Evolutionary conservation across 352 stramenopile species (phyloP).

Genomic region (Phytophthora hibernalis): DNA sequence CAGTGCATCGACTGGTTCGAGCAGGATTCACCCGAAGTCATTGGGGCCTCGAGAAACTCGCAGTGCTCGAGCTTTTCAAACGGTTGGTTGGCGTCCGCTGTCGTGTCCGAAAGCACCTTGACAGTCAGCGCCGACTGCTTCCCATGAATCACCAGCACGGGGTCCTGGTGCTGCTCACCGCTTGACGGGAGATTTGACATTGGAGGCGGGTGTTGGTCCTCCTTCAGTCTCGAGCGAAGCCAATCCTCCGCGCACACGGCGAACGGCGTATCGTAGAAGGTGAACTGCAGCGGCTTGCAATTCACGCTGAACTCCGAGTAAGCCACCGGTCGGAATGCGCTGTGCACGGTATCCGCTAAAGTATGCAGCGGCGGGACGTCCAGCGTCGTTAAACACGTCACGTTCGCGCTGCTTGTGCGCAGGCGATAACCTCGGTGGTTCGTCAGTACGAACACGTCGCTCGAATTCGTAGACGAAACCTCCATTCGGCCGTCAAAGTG

Average conservation of each 20-base stretch:
- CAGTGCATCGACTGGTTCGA: conserved; percentile 9
- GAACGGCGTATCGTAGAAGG: conserved; percentile 41
- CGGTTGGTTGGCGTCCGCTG: conserved; percentile 1
- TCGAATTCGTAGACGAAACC: conserved; percentile 27
- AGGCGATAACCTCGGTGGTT: conserved; percentile 53
- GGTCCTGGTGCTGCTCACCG: not conserved
- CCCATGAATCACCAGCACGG: conserved; percentile 39
- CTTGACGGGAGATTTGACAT: not conserved
- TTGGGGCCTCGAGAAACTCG: conserved; percentile 45
- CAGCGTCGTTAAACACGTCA: conserved; percentile 40
- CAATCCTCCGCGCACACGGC: conserved; percentile 45
- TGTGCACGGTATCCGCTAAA: conserved; percentile 33
- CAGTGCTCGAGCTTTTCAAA: conserved; percentile 25
- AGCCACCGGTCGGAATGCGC: conserved; percentile 37
- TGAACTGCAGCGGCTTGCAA: conserved; percentile 49
- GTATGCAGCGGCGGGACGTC: conserved; percentile 56
- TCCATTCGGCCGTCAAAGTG: conserved; percentile 50
- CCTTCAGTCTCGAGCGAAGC: conserved; percentile 26
- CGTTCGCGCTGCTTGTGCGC: conserved; percentile 12
- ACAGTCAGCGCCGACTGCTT: conserved; percentile 30
- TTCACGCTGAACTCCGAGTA: conserved; percentile 38
- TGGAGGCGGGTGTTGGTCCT: not conserved
- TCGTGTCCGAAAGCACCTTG: conserved; percentile 17
- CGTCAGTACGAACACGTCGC: conserved; percentile 39
- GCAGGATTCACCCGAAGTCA: conserved; percentile 39